Evolutionary conservation across 768 basidiomycete species (phyloP), one percentile per base, ranked within the genome.

Genomic region (Pleurotus citrinopileatus): DNA sequence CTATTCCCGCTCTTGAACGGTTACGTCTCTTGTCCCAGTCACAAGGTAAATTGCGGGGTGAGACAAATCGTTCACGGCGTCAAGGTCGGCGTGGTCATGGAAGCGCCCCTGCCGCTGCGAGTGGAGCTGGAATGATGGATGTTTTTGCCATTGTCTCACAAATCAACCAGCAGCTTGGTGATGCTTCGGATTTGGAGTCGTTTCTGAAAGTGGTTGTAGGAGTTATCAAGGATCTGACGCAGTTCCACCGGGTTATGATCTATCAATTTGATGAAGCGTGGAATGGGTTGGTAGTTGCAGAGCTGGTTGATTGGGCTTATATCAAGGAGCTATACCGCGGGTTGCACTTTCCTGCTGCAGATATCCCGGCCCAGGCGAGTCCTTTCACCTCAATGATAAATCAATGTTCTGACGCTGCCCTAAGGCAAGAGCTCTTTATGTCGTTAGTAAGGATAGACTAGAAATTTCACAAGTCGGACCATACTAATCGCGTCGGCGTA

Each of bases 231-330:
- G 89, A 94, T 64, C 64, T 94, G 55, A 87, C 87, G 12, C 86
- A 87, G 63, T 91, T 91, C 66, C 89, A 91, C 63, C 79, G 90
- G 19, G 87, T 90, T 27, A 70, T 94, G 67, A 75, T 90, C 7
- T 94, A 92, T 63, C 89, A 90, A 67, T 90, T 91, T 60, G 87
- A 91, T 66, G 86, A 89, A 61, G 53, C 65, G n/a, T 89, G 84
- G 82, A 89, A 90, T 62, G 89, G 89, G 17, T 79, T 87, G 65
- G 82, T 88, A 37, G 84, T 91, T 3, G 82, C 89, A 0, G 90
- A 94, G 65, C 70, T 92, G 26, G 82, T 91, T 17, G 90, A 94
- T 64, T 89, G 86, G 87, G 78, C 73, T 50, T 76, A 81, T 63
- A 84, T 87, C 15, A 82, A 82, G 54, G 87, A 91, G 67, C 66